A percentile compares a stretch with the other conserved stretches of the same genome.
phyloP scores from a whole-genome alignment of 1,284 basidiomycete species.

The Ganoderma sinense region DNA sequence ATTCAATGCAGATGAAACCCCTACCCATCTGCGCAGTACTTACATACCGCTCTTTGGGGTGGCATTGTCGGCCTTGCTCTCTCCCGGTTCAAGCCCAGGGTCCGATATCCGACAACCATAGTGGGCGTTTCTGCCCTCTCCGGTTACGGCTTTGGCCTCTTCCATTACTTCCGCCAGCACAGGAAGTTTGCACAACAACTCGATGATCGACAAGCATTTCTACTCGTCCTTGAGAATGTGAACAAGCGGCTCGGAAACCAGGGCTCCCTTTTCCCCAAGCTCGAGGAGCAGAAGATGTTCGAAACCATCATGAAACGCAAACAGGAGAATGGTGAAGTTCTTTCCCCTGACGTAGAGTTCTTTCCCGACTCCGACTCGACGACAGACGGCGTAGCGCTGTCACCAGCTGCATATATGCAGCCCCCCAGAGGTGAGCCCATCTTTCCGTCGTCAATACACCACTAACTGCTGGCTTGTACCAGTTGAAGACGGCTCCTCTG shows the following conservation, averaged over 20 bases:
- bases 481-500: slow-evolving; percentile 14
- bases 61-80: slow-evolving; percentile 19
- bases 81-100: slow-evolving; percentile 21
- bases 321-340: slow-evolving; percentile 24
- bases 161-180: slow-evolving; percentile 26
- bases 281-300: slow-evolving; percentile 21
- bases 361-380: slow-evolving; percentile 18
- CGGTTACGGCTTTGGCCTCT: slow-evolving; percentile 28
- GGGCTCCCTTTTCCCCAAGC: slow-evolving; percentile 18
- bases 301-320: slow-evolving; percentile 23
- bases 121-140: slow-evolving; percentile 22
- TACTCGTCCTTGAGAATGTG: slow-evolving; percentile 29
- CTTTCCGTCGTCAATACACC: not conserved
- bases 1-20: not conserved
- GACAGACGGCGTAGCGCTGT: slow-evolving; percentile 10
- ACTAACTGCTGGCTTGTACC: not conserved
- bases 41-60: slow-evolving; percentile 32
- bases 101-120: slow-evolving; percentile 25
- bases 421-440: slow-evolving; percentile 1
- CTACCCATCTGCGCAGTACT: slow-evolving; percentile 28
- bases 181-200: slow-evolving; percentile 21
- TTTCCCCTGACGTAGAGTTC: slow-evolving; percentile 19
- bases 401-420: not conserved
- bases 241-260: slow-evolving; percentile 27
- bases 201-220: slow-evolving; percentile 27